Base-by-base conservation (phyloP, 805 yeast species). In the Lipomyces anomalus region DNA sequence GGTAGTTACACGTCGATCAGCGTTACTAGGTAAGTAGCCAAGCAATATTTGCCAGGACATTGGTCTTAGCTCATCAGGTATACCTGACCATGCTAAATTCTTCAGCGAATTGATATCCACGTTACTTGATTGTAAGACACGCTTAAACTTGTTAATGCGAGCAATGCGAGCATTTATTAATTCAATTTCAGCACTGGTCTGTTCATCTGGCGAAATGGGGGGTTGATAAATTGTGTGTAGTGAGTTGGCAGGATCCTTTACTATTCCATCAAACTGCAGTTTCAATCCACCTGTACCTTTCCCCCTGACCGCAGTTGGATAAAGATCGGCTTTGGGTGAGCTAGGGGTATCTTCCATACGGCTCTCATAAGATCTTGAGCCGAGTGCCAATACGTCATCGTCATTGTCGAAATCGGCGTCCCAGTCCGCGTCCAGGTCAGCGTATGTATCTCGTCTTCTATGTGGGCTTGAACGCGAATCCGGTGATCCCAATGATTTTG, bases 351-450 rank as follows among this genome's bases (percentile, higher is more conserved):
- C 34, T 41, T 37, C 38, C 45, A 23, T 18, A 42, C 24, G 13
- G 46, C 23, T 32, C 50, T 39, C 28, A 30, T 34, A 23, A 24
- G 18, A 34, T 39, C 30, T 16, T 36, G 30, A 35, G 26, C 35
- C 17, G 46, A 21, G 34, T 34, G 28, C 23, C 42, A 26, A 38
- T 43, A 16, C 20, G 46, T 33, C 24, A 34, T 46, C 51, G 30
- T 60, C 56, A 22, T 50, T 56, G 44, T 74, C 78, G 44, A 75
- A 79, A 36, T 79, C 82, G 9, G 90, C 94, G 62, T 87, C 90
- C 96, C 96, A 88, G 64, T 87, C 96, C 56, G 84, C 95, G 61
- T 88, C 95, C 46, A 81, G 67, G 60, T 88, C 95, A 36, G 79
- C 69, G 59, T 81, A 82, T 35, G 21, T 37, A 23, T 37, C 40